Evolutionary conservation across 2,329 filamentous ascomycete genomes (phyloP), one percentile per base, ranked within the genome.

Genomic region (Hymenoscyphus salicellus): DNA sequence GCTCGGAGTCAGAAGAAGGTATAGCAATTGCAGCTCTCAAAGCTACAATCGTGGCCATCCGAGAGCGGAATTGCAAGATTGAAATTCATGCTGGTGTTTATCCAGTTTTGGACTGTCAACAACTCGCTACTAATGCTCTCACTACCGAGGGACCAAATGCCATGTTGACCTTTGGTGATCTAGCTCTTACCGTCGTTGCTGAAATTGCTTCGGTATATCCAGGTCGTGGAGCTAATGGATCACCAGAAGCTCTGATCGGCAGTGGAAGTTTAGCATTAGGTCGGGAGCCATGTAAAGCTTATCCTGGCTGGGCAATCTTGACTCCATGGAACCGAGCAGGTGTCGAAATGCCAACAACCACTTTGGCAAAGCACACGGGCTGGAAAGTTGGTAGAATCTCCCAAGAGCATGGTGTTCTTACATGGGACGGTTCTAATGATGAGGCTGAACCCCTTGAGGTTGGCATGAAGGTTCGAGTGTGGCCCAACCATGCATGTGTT

Each of bases 401-500:
- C 68, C 91, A 94, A 78, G 91, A 95, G 77, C 91, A 94, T 77
- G 90, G 89, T 0, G 86, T 92, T 62, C 73, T 94, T 70, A 80
- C 79, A 1, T 92, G 89, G 85, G 77, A 79, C 16, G 77, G 78
- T 0, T 68, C 73, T 14, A 77, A 80, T 46, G 81, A 80, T 0
- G 75, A 79, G 11, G 75, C 79, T n/a, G 76, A 83, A 58, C 73
- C 78, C 57, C 73, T 92, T 64, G 68, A 76, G 2, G 79, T 91
- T 36, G 90, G 91, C 0, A 84, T 92, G 72, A 86, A 86, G 72
- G 77, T 93, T 30, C 81, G 86, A 64, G 79, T 94, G 7, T 93
- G 89, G 86, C 90, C 91, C 0, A 94, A 94, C 71, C 91, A 95
- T 78, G 86, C 90, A 41, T 95, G 91, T 74, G 89, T 94, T 70